Evolutionary conservation across 2,329 filamentous ascomycete genomes (phyloP).

Genomic region (Apiospora aurea): DNA sequence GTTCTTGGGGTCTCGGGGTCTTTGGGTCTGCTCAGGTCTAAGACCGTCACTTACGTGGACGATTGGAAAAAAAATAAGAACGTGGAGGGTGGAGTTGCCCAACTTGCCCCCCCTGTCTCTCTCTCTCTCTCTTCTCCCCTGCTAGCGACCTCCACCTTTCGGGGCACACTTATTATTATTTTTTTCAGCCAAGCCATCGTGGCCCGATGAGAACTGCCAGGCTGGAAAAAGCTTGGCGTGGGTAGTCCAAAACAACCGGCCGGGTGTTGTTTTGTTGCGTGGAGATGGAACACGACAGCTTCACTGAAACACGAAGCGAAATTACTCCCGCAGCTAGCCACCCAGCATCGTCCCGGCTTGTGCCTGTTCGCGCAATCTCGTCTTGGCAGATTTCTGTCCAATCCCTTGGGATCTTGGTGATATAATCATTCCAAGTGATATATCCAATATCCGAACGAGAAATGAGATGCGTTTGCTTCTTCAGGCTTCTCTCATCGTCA

Average conservation of each 20-base stretch:
- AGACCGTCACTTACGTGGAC: slow-evolving; percentile 20
- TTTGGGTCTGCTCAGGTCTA: slow-evolving; percentile 7
- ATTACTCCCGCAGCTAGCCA: slow-evolving; percentile 14
- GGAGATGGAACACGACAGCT: slow-evolving; percentile 16
- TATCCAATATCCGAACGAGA: background rate
- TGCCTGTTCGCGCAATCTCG: background rate
- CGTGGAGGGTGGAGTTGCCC: background rate
- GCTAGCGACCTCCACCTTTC: no score
- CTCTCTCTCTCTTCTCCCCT: no score
- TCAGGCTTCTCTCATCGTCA: background rate
- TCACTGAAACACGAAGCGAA: slow-evolving; percentile 22
- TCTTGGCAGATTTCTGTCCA: background rate
- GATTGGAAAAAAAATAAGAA: slow-evolving; percentile 20
- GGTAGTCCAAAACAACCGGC: background rate
- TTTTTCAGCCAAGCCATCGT: slow-evolving; percentile 14
- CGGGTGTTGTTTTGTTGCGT: background rate
- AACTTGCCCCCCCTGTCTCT: no score
- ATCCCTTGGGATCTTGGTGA: background rate
- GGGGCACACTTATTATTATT: background rate
- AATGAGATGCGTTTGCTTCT: background rate
- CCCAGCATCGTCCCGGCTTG: background rate
- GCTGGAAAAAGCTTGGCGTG: slow-evolving; percentile 15
- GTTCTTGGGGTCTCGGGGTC: background rate
- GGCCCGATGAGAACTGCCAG: slow-evolving; percentile 7
- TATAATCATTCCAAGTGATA: no score